Conservation (phyloP, 2,329 filamentous ascomycete genomes). For the Penicillium sp. region DNA sequence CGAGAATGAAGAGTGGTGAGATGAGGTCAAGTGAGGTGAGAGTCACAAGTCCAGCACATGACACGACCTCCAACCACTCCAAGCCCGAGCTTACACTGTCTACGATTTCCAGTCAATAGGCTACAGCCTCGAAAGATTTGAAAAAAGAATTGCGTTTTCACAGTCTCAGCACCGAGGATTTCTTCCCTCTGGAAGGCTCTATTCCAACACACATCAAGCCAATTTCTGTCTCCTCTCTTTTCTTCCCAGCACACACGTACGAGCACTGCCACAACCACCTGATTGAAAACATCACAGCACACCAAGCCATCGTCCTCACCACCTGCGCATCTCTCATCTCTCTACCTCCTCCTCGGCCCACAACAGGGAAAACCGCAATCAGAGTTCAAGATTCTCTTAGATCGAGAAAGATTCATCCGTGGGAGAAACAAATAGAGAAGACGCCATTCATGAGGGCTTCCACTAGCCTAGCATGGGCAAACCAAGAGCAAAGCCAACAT, state of each 20-base stretch:
- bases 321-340: constrained; percentile 29
- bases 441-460: constrained; percentile 45
- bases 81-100: not conserved
- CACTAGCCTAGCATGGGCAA: not conserved
- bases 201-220: constrained; percentile 25
- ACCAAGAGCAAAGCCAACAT: not conserved
- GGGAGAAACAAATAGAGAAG: constrained; percentile 39
- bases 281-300: not conserved
- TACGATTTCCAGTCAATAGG: not conserved
- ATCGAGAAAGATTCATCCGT: constrained; percentile 38
- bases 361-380: constrained; percentile 28
- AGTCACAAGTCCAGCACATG: not conserved
- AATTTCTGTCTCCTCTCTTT: not conserved
- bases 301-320: constrained; percentile 19
- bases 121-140: not conserved
- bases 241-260: constrained; percentile 26
- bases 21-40: not conserved
- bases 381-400: constrained; percentile 30
- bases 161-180: constrained; percentile 29
- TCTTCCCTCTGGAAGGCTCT: constrained; percentile 21
- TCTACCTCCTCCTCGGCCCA: constrained; percentile 38
- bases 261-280: not conserved
- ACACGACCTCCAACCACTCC: not conserved
- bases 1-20: not conserved
- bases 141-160: constrained; percentile 27